Conservation (phyloP, 139 green algal genomes). For the Nannochloris sp. region DNA sequence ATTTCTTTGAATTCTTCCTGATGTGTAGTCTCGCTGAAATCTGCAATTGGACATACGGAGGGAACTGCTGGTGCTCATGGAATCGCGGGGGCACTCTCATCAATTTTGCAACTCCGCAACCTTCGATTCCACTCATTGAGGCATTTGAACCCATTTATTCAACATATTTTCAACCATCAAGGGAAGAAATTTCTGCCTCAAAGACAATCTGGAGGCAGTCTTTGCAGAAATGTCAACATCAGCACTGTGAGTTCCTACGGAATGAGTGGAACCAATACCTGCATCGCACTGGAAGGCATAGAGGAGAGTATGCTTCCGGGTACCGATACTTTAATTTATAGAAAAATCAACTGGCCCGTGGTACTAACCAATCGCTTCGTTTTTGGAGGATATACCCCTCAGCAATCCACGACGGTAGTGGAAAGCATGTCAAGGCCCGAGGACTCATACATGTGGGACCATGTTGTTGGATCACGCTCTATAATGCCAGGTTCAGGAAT, state of each 20-base stretch:
- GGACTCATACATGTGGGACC: conserved; percentile 36
- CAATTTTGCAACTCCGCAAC: conserved; percentile 3
- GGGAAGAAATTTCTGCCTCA: background rate
- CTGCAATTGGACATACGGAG: conserved; percentile 61
- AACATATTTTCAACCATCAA: conserved; percentile 7
- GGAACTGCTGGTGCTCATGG: conserved; percentile 55
- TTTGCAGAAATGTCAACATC: background rate
- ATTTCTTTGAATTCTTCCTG: background rate
- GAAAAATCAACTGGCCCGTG: no score
- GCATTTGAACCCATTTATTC: conserved; percentile 51
- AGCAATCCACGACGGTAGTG: no score
- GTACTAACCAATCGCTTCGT: no score
- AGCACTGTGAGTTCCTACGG: conserved; percentile 21
- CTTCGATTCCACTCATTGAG: conserved; percentile 46
- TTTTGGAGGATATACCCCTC: no score
- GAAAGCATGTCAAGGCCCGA: no score
- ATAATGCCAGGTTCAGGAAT: conserved; percentile 62
- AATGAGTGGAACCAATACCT: conserved; percentile 29
- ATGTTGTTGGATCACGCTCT: conserved; percentile 40
- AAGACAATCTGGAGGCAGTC: background rate
- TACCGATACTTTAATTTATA: no score
- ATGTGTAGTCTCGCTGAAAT: conserved; percentile 56
- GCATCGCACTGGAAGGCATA: background rate
- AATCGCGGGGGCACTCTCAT: conserved; percentile 27
- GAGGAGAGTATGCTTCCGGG: no score